Conservation (phyloP, 2,329 filamentous ascomycete genomes). For the Aspergillus arachidicola region DNA sequence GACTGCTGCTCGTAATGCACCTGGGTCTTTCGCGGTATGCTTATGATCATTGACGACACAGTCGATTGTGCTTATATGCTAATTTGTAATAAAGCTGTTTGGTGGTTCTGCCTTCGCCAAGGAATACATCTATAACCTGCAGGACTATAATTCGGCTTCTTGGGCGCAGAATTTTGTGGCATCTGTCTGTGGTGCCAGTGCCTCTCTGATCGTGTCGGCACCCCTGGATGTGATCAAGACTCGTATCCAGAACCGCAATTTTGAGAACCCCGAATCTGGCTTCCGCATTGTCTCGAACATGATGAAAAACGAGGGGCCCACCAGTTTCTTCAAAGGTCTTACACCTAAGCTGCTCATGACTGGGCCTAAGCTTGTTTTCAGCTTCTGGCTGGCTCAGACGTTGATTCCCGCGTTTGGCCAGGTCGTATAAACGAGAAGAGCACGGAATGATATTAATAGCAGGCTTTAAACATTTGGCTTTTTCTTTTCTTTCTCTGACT, state of each 20-base stretch:
- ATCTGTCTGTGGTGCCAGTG: constrained; percentile 90
- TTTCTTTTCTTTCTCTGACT: neutral
- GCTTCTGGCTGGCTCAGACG: constrained; percentile 98
- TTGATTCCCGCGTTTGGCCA: constrained; percentile 90
- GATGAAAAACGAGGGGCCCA: constrained; percentile 83
- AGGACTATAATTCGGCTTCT: constrained; percentile 91
- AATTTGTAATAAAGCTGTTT: constrained; percentile 68
- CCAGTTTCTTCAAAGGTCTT: constrained; percentile 95
- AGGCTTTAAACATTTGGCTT: constrained; percentile 14
- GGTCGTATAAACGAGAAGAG: constrained; percentile 51
- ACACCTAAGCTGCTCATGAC: constrained; percentile 99
- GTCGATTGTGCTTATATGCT: neutral
- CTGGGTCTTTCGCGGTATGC: constrained; percentile 91
- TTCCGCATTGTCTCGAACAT: constrained; percentile 91
- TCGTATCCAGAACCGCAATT: constrained; percentile 97
- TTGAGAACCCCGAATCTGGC: constrained; percentile 94
- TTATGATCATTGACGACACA: neutral
- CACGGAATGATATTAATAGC: constrained; percentile 14
- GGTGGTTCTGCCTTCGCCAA: constrained; percentile 97
- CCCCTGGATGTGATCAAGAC: constrained; percentile 98
- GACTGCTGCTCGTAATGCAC: constrained; percentile 96
- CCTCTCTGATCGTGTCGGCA: constrained; percentile 93
- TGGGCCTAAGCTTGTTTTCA: constrained; percentile 97
- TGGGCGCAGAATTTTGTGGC: constrained; percentile 98
- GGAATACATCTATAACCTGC: constrained; percentile 86